Evolutionary conservation across 1,139 yeast genomes (phyloP), one percentile per base, ranked within the genome.

Genomic region (Nakaseomyces nivariensis): DNA sequence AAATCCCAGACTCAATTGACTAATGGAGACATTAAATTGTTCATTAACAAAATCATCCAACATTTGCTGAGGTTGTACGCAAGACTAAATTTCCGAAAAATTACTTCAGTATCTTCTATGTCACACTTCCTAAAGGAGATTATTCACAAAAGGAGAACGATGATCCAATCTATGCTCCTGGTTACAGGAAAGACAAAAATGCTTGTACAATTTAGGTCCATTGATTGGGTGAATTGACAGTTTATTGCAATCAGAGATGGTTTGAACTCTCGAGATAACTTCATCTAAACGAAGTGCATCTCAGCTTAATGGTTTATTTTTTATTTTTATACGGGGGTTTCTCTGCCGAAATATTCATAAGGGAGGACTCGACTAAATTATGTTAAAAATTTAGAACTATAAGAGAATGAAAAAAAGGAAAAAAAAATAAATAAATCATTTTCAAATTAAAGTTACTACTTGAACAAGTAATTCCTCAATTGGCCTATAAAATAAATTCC

Each of bases 141-240:
- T 11, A 43, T 45, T 25, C 44, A 41, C 24, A 26, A 22, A 13
- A 44, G 40, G 36, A 51, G 60, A 44, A 37, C 50, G 13, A 43
- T 52, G 29, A 52, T 59, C 5, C 59, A 56, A 37, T 43, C 56
- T n/a, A 51, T 49, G 5, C 42, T 60, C 13, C 44, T 61, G 11
- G 49, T 55, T n/a, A 38, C 53, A 11, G 49, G 54, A 3, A 58
- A 61, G 36, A 37, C 48, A 26, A 52, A 53, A 31, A 41, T 60
- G 32, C 52, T 55, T 24, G 47, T 58, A 3, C 46, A 52, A 26
- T 57, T 58, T 43, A 53, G 58, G 24, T 46, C 54, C 24, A 48
- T 47, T 7, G 36, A 32, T 3, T 57, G 59, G 58, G n/a, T 29
- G 22, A 17, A 17, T 17, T 17, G 22, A 17, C 22, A 2, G 22